These are phyloP conservation scores for Penicillium turbatum DNA, from an alignment of 495 filamentous ascomycete species.

Conservation along the genomic window DNA sequence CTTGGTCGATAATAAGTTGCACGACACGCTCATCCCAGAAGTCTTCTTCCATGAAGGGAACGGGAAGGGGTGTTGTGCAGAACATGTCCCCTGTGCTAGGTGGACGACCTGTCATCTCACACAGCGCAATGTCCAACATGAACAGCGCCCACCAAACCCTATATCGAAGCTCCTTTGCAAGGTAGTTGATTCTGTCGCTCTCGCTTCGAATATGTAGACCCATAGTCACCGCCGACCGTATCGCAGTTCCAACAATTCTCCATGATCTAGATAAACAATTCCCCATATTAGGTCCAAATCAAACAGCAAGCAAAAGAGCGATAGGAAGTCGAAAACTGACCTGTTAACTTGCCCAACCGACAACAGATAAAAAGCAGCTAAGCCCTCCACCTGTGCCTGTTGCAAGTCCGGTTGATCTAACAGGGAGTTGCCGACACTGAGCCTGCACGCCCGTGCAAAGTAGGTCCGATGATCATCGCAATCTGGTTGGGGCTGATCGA, in stretches of 20 bases:
- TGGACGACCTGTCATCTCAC: constrained; percentile 58
- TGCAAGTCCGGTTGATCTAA: constrained; percentile 51
- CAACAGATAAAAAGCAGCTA: constrained; percentile 51
- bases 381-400: constrained; percentile 46
- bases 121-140: constrained; percentile 53
- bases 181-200: constrained; percentile 39
- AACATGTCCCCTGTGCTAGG: constrained; percentile 47
- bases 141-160: constrained; percentile 53
- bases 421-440: constrained; percentile 48
- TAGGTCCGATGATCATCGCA: constrained; percentile 50
- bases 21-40: constrained; percentile 28
- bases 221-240: constrained; percentile 55
- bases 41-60: constrained; percentile 51
- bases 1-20: constrained; percentile 30
- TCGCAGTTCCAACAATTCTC: constrained; percentile 54
- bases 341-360: constrained; percentile 51
- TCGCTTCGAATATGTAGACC: constrained; percentile 61
- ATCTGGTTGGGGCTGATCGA: constrained; percentile 30
- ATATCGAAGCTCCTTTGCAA: constrained; percentile 45
- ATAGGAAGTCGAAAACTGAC: constrained; percentile 23
- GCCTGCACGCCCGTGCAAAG: constrained; percentile 54
- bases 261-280: constrained; percentile 29
- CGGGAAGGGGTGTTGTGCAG: constrained; percentile 51
- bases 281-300: not conserved
- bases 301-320: not conserved